phyloP scores from a whole-genome alignment of 129 eudicot species.

The Lactuca saligna region DNA sequence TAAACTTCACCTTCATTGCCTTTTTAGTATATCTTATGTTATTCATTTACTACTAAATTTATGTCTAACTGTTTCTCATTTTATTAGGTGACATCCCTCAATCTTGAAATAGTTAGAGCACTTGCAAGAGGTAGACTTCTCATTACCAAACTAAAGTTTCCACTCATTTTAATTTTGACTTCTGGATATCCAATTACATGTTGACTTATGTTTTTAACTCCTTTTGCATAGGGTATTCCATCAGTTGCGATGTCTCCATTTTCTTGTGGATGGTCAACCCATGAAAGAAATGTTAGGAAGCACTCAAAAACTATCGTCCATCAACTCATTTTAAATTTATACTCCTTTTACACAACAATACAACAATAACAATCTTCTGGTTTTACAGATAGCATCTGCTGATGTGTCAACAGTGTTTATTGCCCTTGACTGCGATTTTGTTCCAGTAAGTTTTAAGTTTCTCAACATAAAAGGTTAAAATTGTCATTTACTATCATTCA shows the following conservation, averaged over 20 bases:
- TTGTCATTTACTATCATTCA: too few species aligned
- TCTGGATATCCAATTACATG: too few species aligned
- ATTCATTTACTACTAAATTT: not conserved
- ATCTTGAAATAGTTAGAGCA: too few species aligned
- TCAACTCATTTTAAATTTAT: slow-evolving; percentile 9
- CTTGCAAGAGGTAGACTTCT: too few species aligned
- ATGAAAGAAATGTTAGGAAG: slow-evolving; percentile 73
- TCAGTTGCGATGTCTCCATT: slow-evolving; percentile 94
- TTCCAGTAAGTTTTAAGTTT: slow-evolving; percentile 63
- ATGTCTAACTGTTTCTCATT: too few species aligned
- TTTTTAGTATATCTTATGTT: slow-evolving; percentile 7
- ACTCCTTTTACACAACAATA: not conserved
- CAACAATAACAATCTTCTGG: not conserved
- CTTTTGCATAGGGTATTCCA: slow-evolving; percentile 96
- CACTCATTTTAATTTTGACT: too few species aligned
- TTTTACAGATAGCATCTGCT: slow-evolving; percentile 69
- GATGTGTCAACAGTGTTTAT: slow-evolving; percentile 56
- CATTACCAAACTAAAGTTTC: too few species aligned
- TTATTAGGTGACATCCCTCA: too few species aligned
- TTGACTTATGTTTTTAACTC: too few species aligned
- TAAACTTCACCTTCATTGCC: not conserved
- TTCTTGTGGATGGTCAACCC: slow-evolving; percentile 96
- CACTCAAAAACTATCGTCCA: slow-evolving; percentile 11
- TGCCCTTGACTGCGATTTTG: slow-evolving; percentile 75
- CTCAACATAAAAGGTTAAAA: not conserved